phyloP scores from a whole-genome alignment of 2,329 filamentous ascomycete species.

The Aspergillus jensenii region DNA sequence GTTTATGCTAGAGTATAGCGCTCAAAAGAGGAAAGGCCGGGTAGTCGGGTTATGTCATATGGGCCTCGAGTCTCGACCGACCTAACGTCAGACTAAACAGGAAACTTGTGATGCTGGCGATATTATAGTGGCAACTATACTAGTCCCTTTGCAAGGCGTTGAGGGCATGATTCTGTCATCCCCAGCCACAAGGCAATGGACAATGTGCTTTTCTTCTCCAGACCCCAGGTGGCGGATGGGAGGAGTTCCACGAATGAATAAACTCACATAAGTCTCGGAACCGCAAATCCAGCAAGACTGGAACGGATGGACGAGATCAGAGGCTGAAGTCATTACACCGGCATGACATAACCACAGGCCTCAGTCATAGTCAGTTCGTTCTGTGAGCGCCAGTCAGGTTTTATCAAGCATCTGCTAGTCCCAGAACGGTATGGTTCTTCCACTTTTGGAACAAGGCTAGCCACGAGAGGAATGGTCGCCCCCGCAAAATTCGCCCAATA shows the following conservation, averaged over 20 bases:
- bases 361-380: too few relatives aligned
- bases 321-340: background rate
- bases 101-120: too few relatives aligned
- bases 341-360: background rate
- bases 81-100: too few relatives aligned
- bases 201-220: background rate
- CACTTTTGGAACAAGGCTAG: conserved; percentile 3
- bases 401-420: background rate
- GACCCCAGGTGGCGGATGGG: background rate
- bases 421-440: background rate
- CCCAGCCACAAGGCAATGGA: background rate
- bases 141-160: too few relatives aligned
- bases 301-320: background rate
- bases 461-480: conserved; percentile 2
- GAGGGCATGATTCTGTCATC: too few relatives aligned
- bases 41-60: too few relatives aligned
- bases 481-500: conserved; percentile 20
- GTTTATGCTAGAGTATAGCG: too few relatives aligned
- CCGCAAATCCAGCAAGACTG: background rate
- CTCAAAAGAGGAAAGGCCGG: too few relatives aligned
- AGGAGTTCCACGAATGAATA: background rate
- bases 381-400: too few relatives aligned
- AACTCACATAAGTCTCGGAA: background rate
- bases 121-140: too few relatives aligned
- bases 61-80: too few relatives aligned